Percentiles rank a stretch among this genome's conserved stretches.
Evolutionary conservation across 345 rosid genomes (phyloP).

Genomic region (Anastatica hierochuntica): DNA sequence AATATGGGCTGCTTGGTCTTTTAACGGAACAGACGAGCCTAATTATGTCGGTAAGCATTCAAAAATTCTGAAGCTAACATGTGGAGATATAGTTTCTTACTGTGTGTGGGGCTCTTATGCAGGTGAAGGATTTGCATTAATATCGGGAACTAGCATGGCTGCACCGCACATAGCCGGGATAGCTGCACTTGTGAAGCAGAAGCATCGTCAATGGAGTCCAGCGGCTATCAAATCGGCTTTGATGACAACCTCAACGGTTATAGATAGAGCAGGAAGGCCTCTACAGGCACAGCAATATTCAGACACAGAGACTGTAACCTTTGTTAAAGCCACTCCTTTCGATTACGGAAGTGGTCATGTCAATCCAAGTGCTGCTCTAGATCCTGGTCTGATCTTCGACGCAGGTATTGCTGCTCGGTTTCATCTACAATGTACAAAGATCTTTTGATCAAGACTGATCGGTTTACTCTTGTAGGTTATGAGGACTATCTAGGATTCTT

Average conservation of each 20-base stretch:
- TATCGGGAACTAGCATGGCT: conserved; percentile 99
- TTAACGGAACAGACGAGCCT: conserved; percentile 92
- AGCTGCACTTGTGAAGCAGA: conserved; percentile 97
- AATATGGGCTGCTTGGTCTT: conserved; percentile 99
- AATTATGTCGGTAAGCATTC: conserved; percentile 63
- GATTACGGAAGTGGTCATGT: conserved; percentile 99
- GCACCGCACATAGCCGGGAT: conserved; percentile 99
- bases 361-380: conserved; percentile 87
- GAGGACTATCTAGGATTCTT: conserved; percentile 90
- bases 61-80: not conserved
- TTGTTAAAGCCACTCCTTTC: conserved; percentile 81
- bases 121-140: conserved; percentile 97
- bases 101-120: conserved; percentile 21
- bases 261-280: conserved; percentile 88
- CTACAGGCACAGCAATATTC: conserved; percentile 93
- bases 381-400: conserved; percentile 92
- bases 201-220: conserved; percentile 93
- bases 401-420: conserved; percentile 41
- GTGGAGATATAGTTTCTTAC: not conserved
- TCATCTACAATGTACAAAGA: not conserved
- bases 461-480: conserved; percentile 40
- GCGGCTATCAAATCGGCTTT: conserved; percentile 94
- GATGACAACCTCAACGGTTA: conserved; percentile 79
- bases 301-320: conserved; percentile 68
- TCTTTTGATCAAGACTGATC: not conserved